Conservation (phyloP, 2,329 filamentous ascomycete genomes). For the Drechslerella coelobrocha region DNA sequence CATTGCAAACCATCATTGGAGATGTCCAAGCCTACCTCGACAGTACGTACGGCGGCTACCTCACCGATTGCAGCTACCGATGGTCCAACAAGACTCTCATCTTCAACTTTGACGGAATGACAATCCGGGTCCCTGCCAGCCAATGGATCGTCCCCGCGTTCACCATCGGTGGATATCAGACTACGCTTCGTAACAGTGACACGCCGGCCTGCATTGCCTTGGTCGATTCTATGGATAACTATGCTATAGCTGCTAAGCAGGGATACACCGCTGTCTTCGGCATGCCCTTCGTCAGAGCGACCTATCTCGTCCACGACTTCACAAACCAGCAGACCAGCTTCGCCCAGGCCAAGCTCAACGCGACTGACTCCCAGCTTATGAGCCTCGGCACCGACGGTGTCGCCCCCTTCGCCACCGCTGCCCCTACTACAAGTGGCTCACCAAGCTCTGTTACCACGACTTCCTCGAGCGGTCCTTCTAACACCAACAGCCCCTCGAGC, state of each 20-base stretch:
- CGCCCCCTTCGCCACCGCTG: constrained; percentile 25
- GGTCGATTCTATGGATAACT: constrained; percentile 47
- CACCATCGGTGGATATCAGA: constrained; percentile 29
- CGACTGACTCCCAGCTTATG: constrained; percentile 39
- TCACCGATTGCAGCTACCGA: constrained; percentile 36
- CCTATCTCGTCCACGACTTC: constrained; percentile 47
- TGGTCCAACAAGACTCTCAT: constrained; percentile 18
- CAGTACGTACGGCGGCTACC: constrained; percentile 42
- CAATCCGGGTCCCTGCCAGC: constrained; percentile 29
- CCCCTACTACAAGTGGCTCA: constrained; percentile 10
- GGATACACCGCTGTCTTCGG: constrained; percentile 36
- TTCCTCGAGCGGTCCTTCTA: too few species aligned
- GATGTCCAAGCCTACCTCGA: constrained; percentile 40
- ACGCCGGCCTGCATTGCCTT: constrained; percentile 35
- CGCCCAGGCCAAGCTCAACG: constrained; percentile 46
- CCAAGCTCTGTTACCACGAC: too few species aligned
- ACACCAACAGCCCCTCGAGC: too few species aligned
- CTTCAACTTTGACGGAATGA: constrained; percentile 41
- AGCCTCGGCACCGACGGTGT: constrained; percentile 38
- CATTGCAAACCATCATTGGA: constrained; percentile 26
- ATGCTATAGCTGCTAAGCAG: constrained; percentile 19
- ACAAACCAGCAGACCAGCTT: constrained; percentile 48
- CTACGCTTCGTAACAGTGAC: constrained; percentile 15
- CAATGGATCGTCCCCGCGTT: constrained; percentile 45
- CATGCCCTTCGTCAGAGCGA: constrained; percentile 46